Evolutionary conservation across 257 asterid species (phyloP).

Genomic region (Lantana camara): DNA sequence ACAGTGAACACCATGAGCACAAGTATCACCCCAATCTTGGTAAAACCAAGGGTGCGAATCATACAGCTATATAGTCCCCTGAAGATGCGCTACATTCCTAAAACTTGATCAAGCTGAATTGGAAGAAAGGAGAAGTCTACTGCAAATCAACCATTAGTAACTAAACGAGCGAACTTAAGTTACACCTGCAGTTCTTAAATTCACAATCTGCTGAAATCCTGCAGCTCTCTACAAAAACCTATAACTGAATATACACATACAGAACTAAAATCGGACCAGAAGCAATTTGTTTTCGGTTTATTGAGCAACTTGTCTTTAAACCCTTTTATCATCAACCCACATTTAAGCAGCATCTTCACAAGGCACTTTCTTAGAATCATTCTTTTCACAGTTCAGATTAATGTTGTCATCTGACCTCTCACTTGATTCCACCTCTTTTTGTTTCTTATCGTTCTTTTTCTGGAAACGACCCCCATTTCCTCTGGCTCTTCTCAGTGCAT

Average conservation of each 20-base stretch:
- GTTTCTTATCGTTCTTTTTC: conserved; percentile 60
- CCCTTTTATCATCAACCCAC: conserved; percentile 8
- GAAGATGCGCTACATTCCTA: conserved; percentile 18
- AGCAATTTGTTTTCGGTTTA: background rate
- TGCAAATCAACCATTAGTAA: conserved; percentile 27
- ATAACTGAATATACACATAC: conserved; percentile 46
- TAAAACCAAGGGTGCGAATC: background rate
- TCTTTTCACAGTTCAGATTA: conserved; percentile 47
- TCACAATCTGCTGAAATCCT: conserved; percentile 31
- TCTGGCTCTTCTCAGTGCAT: conserved; percentile 85
- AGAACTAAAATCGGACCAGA: conserved; percentile 21
- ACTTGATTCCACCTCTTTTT: conserved; percentile 48
- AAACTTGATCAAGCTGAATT: conserved; percentile 7
- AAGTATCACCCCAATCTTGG: background rate
- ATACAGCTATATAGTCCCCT: conserved; percentile 3
- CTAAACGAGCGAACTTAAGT: conserved; percentile 13
- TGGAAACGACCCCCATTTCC: conserved; percentile 94
- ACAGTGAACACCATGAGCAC: background rate
- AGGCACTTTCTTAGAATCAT: conserved; percentile 37
- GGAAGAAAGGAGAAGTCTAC: conserved; percentile 3
- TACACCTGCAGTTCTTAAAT: conserved; percentile 27
- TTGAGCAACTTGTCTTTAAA: conserved; percentile 2
- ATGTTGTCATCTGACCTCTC: conserved; percentile 41
- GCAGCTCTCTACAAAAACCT: conserved; percentile 50
- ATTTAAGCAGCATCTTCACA: conserved; percentile 39